phyloP scores from a whole-genome alignment of 1,284 basidiomycete genomes.

The Phenoliferia sp. region DNA sequence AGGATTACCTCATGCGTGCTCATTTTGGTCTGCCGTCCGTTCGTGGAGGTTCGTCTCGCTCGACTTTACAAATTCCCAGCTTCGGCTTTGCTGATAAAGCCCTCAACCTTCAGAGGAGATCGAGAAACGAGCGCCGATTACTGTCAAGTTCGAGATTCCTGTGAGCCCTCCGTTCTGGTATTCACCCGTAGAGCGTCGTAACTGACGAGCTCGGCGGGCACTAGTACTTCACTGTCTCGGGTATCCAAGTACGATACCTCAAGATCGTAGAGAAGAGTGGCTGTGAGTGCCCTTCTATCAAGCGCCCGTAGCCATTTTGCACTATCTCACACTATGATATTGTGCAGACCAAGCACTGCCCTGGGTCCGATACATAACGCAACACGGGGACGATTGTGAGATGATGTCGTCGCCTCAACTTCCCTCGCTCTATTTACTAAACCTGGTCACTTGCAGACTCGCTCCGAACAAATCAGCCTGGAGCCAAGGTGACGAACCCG shows the following conservation, averaged over 20 bases:
- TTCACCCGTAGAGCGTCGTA: slow-evolving; percentile 73
- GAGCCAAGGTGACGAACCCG: neutral
- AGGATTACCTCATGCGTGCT: slow-evolving; percentile 91
- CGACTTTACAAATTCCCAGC: too few relatives aligned
- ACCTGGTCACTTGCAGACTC: neutral
- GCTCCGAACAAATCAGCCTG: slow-evolving; percentile 3
- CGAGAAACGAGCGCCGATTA: slow-evolving; percentile 88
- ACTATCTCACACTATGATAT: too few relatives aligned
- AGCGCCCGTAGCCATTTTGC: too few relatives aligned
- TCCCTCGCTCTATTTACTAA: too few relatives aligned
- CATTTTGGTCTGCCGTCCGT: slow-evolving; percentile 92
- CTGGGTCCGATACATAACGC: slow-evolving; percentile 66
- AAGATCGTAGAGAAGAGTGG: slow-evolving; percentile 99
- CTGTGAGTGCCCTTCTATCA: slow-evolving; percentile 55
- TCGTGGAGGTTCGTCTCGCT: slow-evolving; percentile 61
- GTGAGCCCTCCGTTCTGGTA: slow-evolving; percentile 66
- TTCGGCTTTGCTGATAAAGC: too few relatives aligned
- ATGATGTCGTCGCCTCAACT: too few relatives aligned
- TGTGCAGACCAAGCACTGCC: slow-evolving; percentile 64
- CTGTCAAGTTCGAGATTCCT: slow-evolving; percentile 95
- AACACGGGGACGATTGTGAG: slow-evolving; percentile 67
- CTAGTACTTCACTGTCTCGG: slow-evolving; percentile 53
- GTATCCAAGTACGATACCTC: slow-evolving; percentile 91
- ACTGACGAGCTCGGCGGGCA: too few relatives aligned
- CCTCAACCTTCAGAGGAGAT: slow-evolving; percentile 58